Evolutionary conservation across 371 early-diverging fungal species (phyloP).

Genomic region (Umbelopsis sp.): DNA sequence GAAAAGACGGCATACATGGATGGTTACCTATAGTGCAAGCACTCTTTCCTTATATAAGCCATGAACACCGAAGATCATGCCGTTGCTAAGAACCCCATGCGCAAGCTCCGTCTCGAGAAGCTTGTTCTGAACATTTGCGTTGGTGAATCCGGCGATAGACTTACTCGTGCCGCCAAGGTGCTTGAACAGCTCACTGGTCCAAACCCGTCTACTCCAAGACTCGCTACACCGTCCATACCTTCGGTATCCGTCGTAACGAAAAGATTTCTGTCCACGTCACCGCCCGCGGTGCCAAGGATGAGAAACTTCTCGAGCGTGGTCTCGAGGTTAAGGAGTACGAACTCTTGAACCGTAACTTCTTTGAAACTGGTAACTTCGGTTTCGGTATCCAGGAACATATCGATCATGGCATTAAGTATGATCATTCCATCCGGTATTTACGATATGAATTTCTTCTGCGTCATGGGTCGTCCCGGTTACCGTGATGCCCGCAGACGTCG

Average conservation of each 20-base stretch:
- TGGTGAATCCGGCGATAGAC: conserved; percentile 98
- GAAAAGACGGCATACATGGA: too few relatives aligned
- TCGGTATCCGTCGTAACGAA: conserved; percentile 99
- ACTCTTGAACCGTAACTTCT: conserved; percentile 95
- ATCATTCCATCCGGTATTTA: conserved; percentile 99
- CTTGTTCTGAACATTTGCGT: conserved; percentile 99
- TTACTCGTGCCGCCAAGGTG: conserved; percentile 99
- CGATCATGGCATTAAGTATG: conserved; percentile 99
- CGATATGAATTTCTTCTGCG: conserved; percentile 98
- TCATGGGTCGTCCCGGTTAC: conserved; percentile 98
- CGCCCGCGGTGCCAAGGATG: conserved; percentile 87
- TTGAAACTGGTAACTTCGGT: conserved; percentile 99
- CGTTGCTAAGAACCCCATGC: conserved; percentile 89
- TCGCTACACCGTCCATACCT: conserved; percentile 99
- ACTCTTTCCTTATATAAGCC: too few relatives aligned
- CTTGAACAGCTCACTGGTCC: conserved; percentile 99
- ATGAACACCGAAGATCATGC: conserved; percentile 67
- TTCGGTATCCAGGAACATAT: conserved; percentile 99
- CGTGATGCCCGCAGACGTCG: conserved; percentile 97
- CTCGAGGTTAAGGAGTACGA: conserved; percentile 99
- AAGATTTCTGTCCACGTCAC: conserved; percentile 99
- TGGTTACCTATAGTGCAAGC: too few relatives aligned
- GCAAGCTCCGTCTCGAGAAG: conserved; percentile 98
- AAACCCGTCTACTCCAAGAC: conserved; percentile 99
- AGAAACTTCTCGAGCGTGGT: conserved; percentile 98